Base-by-base conservation (phyloP, 2,329 filamentous ascomycete species). In the Pochonia chlamydosporia region DNA sequence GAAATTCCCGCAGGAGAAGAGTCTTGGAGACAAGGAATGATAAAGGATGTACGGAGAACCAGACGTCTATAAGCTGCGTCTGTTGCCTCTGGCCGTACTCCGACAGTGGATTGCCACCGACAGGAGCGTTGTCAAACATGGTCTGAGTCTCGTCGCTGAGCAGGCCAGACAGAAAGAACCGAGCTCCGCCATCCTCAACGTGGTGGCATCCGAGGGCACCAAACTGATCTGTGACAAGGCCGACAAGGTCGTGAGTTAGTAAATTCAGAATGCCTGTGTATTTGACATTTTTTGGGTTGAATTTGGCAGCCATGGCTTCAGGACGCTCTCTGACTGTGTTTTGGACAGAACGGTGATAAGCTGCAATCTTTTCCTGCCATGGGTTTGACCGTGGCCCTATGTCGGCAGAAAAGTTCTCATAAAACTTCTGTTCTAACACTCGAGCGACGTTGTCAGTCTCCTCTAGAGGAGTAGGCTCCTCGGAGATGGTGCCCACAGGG, bases 1-100 rank as follows among this genome's bases (percentile, higher is more conserved):
- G 61, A 8, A 68, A 57, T 30, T 66, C 63, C 30, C 63, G 59
- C 14, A 69, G 58, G 8, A 71, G 58, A 8, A 71, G 52, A 1
- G 67, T 70, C 53, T 71, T 71, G 44, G 67, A 70, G 14, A 71
- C 56, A 14, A 70, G 56, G 44, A 65, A 63, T 8, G 67, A 67
- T 6, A 71, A 52, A 23, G 68, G 68, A 39, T 71, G 68, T 11
- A 59, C 51, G 1, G 63, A 66, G 47, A 65, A 71, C 68, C 68
- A 71, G 21, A 71, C 60, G 43, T 71, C 68, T 37, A 71, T 63
- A 21, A 71, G 54, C 45, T 66, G 63, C 7, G 56, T 63, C 44
- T 62, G 59, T 28, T 65, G 63, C 26, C 63, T 51, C 25, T 57
- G 58, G 6, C 62, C 61, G 25, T 64, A 60, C 36, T 59, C 59